Evolutionary conservation across 2,329 filamentous ascomycete genomes (phyloP).

Genomic region (Talaromyces sp.): DNA sequence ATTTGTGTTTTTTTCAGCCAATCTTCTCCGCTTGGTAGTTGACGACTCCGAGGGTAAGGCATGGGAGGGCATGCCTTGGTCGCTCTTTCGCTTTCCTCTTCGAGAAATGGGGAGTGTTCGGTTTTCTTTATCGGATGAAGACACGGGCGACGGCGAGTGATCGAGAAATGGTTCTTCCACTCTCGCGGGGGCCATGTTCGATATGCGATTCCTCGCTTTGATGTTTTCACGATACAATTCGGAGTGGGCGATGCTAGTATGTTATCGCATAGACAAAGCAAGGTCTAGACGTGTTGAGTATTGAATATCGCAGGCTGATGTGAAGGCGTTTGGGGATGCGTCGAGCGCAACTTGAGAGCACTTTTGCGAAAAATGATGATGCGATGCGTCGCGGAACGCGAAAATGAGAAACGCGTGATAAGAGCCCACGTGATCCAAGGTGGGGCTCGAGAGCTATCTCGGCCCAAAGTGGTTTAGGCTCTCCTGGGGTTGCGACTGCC

Average conservation of each 20-base stretch:
- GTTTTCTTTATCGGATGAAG: conserved; percentile 49
- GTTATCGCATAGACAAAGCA: neutral
- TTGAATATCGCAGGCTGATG: neutral
- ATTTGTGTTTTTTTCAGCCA: conserved; percentile 27
- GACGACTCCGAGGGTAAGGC: conserved; percentile 23
- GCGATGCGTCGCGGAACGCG: neutral
- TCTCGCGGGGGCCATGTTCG: conserved; percentile 7
- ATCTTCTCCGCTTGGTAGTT: conserved; percentile 41
- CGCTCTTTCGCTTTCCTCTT: conserved; percentile 39
- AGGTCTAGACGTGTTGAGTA: neutral
- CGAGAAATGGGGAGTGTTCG: conserved; percentile 15
- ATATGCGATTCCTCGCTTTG: neutral
- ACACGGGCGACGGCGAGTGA: conserved; percentile 10
- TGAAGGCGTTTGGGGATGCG: neutral
- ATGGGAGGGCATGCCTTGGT: conserved; percentile 32
- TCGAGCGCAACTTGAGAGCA: neutral
- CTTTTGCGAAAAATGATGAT: neutral
- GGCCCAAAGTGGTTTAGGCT: neutral
- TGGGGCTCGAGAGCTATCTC: neutral
- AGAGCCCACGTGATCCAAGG: neutral
- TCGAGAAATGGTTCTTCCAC: neutral
- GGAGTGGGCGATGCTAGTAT: neutral
- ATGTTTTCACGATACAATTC: neutral
- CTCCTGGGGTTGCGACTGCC: neutral
- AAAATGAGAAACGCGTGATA: neutral